Percentiles rank a stretch among this genome's conserved stretches.
These are phyloP conservation scores for Biscutella auriculata DNA, from an alignment of 441 rosid genomes.

Conservation along the genomic window DNA sequence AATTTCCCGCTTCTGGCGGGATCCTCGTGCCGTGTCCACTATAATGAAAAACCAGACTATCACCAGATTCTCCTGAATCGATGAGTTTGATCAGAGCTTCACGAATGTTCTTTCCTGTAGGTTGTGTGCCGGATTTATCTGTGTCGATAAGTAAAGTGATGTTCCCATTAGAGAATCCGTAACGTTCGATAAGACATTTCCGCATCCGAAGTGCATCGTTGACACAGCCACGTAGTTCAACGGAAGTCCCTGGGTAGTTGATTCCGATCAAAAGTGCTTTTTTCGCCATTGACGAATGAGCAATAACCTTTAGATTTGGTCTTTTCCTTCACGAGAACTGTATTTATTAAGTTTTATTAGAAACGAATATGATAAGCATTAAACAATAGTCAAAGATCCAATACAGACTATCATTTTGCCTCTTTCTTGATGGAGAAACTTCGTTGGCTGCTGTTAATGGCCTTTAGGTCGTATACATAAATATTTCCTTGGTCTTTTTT, in stretches of 20 bases:
- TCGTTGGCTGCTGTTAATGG: background rate
- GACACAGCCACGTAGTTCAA: slow-evolving; percentile 73
- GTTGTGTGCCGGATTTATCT: slow-evolving; percentile 39
- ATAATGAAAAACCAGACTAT: slow-evolving; percentile 63
- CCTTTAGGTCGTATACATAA: background rate
- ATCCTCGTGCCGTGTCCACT: slow-evolving; percentile 88
- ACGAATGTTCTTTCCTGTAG: slow-evolving; percentile 71
- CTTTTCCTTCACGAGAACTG: background rate
- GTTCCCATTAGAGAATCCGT: slow-evolving; percentile 45
- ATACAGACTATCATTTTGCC: background rate
- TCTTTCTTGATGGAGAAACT: background rate
- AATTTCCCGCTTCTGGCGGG: slow-evolving; percentile 58
- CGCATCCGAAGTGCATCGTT: slow-evolving; percentile 70
- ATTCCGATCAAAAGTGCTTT: slow-evolving; percentile 65
- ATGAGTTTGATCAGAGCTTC: slow-evolving; percentile 32
- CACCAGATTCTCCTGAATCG: slow-evolving; percentile 38
- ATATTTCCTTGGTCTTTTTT: background rate
- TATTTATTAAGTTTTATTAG: background rate
- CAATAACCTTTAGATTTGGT: background rate
- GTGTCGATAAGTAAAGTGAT: slow-evolving; percentile 56
- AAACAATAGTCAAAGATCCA: background rate
- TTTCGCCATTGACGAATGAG: slow-evolving; percentile 32
- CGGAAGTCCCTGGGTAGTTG: slow-evolving; percentile 72
- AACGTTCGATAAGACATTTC: slow-evolving; percentile 41
- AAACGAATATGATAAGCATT: background rate